Evolutionary conservation across 441 rosid genomes (phyloP), one percentile per base, ranked within the genome.

Genomic region (Populus hybrid): DNA sequence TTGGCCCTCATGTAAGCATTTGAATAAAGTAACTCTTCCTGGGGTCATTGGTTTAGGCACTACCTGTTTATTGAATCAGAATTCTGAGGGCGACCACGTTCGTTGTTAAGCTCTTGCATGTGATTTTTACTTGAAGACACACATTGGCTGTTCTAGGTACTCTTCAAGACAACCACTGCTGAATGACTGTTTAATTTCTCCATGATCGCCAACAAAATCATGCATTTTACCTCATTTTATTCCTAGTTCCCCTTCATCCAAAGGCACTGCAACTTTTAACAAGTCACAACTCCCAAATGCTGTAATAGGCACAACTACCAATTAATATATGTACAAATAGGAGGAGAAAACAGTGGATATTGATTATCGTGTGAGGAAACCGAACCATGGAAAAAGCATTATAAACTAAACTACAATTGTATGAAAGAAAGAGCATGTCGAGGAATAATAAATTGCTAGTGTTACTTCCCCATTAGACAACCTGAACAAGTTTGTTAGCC

Each of bases 61-160:
- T 80, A 91, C 94, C 91, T 88, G 78, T 73, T 84, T 75, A 83
- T 28, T 31, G 86, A 76, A 80, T 84, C 88, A 74, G 81, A 81
- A 63, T 75, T 78, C 68, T 81, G 88, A 85, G 82, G 69, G 76
- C 77, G 79, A 79, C 69, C 64, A 28, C 83, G 87, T 72, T 82
- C 76, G 71, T 76, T 76, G 26, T 78, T 76, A 80, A 71, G 75
- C 80, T 77, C 83, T 82, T 64, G 82, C 77, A 79, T 79, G 24
- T 87, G 81, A 75, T 77, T 83, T 74, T 71, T 80, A 74, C 77
- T 80, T 68, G 89, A 87, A 84, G 86, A 84, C 90, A 89, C 74
- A 77, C 74, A 82, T 82, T 76, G 81, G 74, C 66, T 73, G 53
- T 45, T 45, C 18, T 68, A 77, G 38, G 42, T 65, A 69, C 79